Conservation (phyloP, 495 filamentous ascomycete genomes). For the Venustampulla echinocandica region DNA sequence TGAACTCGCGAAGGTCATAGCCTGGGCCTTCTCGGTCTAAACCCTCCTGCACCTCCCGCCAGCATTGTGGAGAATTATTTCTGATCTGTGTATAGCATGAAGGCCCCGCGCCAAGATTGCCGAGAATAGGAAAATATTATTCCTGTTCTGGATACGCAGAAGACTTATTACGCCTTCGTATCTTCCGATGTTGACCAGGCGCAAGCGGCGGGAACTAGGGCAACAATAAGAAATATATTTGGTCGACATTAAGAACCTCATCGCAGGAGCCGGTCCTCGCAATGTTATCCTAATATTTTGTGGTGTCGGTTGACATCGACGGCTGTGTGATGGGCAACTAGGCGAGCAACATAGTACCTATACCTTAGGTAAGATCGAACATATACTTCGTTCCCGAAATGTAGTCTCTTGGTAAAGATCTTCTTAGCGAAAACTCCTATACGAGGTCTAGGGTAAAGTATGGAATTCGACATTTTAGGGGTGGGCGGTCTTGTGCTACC, state of each 20-base stretch:
- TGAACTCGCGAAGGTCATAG: conserved; percentile 32
- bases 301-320: too few relatives aligned
- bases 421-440: too few relatives aligned
- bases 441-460: too few relatives aligned
- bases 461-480: too few relatives aligned
- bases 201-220: conserved; percentile 29
- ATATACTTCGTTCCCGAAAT: too few relatives aligned
- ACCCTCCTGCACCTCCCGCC: conserved; percentile 5
- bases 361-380: too few relatives aligned
- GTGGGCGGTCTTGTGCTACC: too few relatives aligned
- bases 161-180: conserved; percentile 24
- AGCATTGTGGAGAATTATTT: conserved; percentile 18
- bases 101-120: conserved; percentile 34
- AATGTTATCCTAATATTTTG: conserved; percentile 34
- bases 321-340: too few relatives aligned
- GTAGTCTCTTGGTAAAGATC: too few relatives aligned
- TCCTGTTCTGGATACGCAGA: conserved; percentile 19
- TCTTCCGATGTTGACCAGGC: conserved; percentile 21
- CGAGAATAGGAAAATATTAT: conserved; percentile 25
- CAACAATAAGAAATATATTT: conserved; percentile 29
- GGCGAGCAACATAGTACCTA: too few relatives aligned
- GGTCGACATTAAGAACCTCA: conserved; percentile 41
- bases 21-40: conserved; percentile 22
- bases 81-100: conserved; percentile 34
- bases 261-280: conserved; percentile 30